Conservation (phyloP, 2,329 filamentous ascomycete genomes). For the Chlorencoelia australis region DNA sequence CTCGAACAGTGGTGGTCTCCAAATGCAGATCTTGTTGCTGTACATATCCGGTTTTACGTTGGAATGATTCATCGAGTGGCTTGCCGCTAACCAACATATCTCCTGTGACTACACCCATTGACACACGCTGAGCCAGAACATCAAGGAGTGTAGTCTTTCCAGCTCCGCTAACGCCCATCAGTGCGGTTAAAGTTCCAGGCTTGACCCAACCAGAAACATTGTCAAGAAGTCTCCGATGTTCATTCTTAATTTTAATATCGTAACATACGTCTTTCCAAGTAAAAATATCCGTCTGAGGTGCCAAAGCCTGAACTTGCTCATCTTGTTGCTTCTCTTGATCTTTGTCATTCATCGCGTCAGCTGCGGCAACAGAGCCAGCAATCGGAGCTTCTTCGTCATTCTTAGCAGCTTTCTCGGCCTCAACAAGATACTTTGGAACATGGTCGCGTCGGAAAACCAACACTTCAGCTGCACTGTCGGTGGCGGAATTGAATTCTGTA, state of each 20-base stretch:
- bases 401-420: slow-evolving; percentile 24
- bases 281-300: slow-evolving; percentile 25
- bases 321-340: slow-evolving; percentile 14
- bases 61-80: slow-evolving; percentile 53
- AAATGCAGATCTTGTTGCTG: slow-evolving; percentile 91
- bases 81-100: slow-evolving; percentile 49
- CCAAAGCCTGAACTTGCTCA: slow-evolving; percentile 19
- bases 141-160: slow-evolving; percentile 82
- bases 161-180: slow-evolving; percentile 67
- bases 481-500: slow-evolving; percentile 53
- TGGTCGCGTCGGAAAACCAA: slow-evolving; percentile 61
- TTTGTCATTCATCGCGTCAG: slow-evolving; percentile 8
- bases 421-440: slow-evolving; percentile 30
- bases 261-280: slow-evolving; percentile 47
- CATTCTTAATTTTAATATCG: slow-evolving; percentile 60
- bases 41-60: slow-evolving; percentile 85
- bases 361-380: slow-evolving; percentile 3
- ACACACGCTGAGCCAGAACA: slow-evolving; percentile 68
- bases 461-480: slow-evolving; percentile 67
- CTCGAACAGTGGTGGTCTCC: slow-evolving; percentile 70
- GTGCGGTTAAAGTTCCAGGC: slow-evolving; percentile 57
- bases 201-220: slow-evolving; percentile 67
- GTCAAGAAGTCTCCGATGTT: slow-evolving; percentile 54
- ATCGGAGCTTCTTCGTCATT: slow-evolving; percentile 19
- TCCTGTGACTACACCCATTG: slow-evolving; percentile 81